Evolutionary conservation across 2,329 filamentous ascomycete species (phyloP).

Genomic region (Exophiala sp.): DNA sequence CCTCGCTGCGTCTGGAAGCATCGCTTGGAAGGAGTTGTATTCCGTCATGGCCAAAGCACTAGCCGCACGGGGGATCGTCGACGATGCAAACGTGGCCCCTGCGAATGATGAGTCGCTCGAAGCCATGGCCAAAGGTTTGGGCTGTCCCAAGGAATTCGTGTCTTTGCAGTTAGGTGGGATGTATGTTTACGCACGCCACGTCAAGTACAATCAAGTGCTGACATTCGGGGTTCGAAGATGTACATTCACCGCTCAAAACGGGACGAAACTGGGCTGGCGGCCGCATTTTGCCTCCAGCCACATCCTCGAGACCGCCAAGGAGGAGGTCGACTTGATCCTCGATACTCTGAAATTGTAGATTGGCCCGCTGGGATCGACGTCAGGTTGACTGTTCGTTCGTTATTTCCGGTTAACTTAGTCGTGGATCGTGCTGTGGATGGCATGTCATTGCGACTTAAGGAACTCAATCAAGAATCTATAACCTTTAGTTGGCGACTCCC

Average conservation of each 20-base stretch:
- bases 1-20: conserved; percentile 48
- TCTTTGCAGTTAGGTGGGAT: conserved; percentile 41
- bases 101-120: conserved; percentile 38
- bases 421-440: too few relatives aligned
- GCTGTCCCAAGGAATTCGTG: conserved; percentile 36
- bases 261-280: conserved; percentile 46
- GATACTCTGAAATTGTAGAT: conserved; percentile 10
- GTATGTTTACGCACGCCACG: conserved; percentile 27
- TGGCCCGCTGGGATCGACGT: too few relatives aligned
- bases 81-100: conserved; percentile 34
- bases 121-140: conserved; percentile 42
- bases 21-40: conserved; percentile 53
- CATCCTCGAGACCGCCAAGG: conserved; percentile 46
- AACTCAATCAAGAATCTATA: too few relatives aligned
- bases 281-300: conserved; percentile 43
- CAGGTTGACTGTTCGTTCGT: too few relatives aligned
- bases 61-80: conserved; percentile 38
- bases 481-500: too few relatives aligned
- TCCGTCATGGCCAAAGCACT: conserved; percentile 43
- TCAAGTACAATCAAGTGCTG: neutral
- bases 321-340: conserved; percentile 47
- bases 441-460: too few relatives aligned
- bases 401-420: too few relatives aligned
- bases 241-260: conserved; percentile 43
- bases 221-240: conserved; percentile 34